These are phyloP conservation scores for Termitomyces sp. DNA, from an alignment of 768 basidiomycete genomes.

Conservation along the genomic window DNA sequence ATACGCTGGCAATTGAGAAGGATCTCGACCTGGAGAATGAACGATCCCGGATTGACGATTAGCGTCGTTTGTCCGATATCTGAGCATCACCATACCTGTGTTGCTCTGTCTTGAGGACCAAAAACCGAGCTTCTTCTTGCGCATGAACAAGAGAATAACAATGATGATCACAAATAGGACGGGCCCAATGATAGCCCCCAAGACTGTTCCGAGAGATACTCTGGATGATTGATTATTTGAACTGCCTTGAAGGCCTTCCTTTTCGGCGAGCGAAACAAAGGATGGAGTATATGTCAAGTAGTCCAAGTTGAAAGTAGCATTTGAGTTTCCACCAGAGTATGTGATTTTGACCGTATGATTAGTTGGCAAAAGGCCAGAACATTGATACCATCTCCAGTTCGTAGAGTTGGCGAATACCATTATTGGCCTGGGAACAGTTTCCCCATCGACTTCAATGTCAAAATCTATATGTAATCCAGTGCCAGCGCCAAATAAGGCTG, in stretches of 20 bases:
- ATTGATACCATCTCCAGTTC: not conserved
- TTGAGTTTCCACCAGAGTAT: not conserved
- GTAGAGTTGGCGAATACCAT: not conserved
- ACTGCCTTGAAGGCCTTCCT: not conserved
- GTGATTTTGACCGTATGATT: not conserved
- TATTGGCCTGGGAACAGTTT: not conserved
- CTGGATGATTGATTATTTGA: not conserved
- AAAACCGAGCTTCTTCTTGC: not conserved
- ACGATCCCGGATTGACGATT: not conserved
- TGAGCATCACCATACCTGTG: not conserved
- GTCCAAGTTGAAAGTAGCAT: not conserved
- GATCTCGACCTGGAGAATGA: not conserved
- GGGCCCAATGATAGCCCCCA: not conserved
- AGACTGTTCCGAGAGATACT: not conserved
- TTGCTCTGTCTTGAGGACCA: not conserved
- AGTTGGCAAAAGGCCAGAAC: not conserved
- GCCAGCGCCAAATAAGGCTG: not conserved
- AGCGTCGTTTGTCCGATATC: not conserved
- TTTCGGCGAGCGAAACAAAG: not conserved
- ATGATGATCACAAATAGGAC: not conserved
- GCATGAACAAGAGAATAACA: not conserved
- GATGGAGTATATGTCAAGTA: not conserved
- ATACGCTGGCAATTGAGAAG: not conserved
- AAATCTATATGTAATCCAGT: not conserved
- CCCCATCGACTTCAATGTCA: not conserved